Evolutionary conservation across 2,329 filamentous ascomycete genomes (phyloP), one percentile per base, ranked within the genome.

Genomic region (Geosmithia putterillii): DNA sequence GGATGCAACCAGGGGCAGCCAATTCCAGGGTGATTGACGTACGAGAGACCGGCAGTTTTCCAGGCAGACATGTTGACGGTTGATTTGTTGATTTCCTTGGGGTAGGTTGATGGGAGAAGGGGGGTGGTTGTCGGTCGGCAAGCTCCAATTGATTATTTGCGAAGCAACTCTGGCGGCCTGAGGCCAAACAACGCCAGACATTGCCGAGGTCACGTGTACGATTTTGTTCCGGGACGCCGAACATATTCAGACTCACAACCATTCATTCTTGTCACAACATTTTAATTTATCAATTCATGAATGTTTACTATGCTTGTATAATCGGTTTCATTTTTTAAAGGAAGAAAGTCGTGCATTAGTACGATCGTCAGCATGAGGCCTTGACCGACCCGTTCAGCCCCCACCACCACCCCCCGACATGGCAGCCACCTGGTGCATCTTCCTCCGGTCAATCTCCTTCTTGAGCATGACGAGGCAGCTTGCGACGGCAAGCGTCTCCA

Each of bases 1-100:
- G 19, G 6, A 7, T 9, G 37, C 36, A 32, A 14, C 6, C 28
- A n/a, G n/a, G n/a, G 37, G 37, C 37, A 19, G 19, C 7, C 9
- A 20, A 7, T 20, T 38, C 14, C n/a, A 18, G 10, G 35, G 56
- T 52, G 58, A 59, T 63, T 55, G 54, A 76, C 86, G 67, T 84
- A 95, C 89, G 82, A 94, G 65, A 96, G 76, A 70, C 92, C 92
- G 66, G 92, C 86, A 63, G 89, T 80, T 85, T 95, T 96, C 92
- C 90, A 98, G 65, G 89, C 86, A 71, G 84, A 76, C 92, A 96
- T 98, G 73, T 78, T 86, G 78, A 64, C 64, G 65, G 61, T 59
- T 32, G 28, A 12, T 32, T 52, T 65, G 52, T 51, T 51, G 37
- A 18, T 42, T 19, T 36, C 21, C 38, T n/a, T 38, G 18, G 28